These are phyloP conservation scores for Pichia sp. DNA, from an alignment of 1,139 yeast genomes.

Conservation along the genomic window DNA sequence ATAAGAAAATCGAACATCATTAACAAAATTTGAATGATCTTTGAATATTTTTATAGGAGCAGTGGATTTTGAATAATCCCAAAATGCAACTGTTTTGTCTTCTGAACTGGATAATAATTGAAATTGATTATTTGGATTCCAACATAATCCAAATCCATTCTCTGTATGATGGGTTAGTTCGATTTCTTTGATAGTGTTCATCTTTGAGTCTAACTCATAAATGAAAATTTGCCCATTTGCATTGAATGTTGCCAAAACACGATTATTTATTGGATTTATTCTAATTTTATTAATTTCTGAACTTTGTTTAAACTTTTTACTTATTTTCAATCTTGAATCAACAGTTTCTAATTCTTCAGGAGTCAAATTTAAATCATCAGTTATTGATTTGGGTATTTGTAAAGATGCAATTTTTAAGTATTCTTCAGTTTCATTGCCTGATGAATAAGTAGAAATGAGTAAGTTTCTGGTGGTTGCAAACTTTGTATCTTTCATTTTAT, in stretches of 20 bases:
- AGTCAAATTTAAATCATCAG: conserved; percentile 24
- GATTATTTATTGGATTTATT: conserved; percentile 67
- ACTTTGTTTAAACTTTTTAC: conserved; percentile 46
- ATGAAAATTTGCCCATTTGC: conserved; percentile 68
- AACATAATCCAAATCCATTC: conserved; percentile 69
- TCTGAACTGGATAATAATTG: conserved; percentile 56
- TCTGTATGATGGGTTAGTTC: conserved; percentile 47
- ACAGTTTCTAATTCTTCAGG: conserved; percentile 31
- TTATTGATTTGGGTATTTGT: conserved; percentile 49
- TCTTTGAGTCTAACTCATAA: conserved; percentile 39
- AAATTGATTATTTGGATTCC: conserved; percentile 47
- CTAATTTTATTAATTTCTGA: conserved; percentile 66
- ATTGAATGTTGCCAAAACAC: conserved; percentile 66
- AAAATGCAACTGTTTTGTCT: conserved; percentile 53
- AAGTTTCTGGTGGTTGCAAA: conserved; percentile 31
- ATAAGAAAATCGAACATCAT: conserved; percentile 68
- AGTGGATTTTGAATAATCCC: conserved; percentile 38
- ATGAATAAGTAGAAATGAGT: conserved; percentile 80
- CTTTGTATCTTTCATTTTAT: conserved; percentile 24
- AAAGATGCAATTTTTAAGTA: conserved; percentile 72
- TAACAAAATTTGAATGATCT: conserved; percentile 53
- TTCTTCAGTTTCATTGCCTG: conserved; percentile 64
- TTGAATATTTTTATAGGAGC: conserved; percentile 29
- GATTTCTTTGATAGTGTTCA: conserved; percentile 11
- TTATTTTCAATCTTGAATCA: conserved; percentile 52